Percentiles rank a stretch among this genome's conserved stretches.
Evolutionary conservation across 2,329 filamentous ascomycete genomes (phyloP).

Genomic region (Diaporthe velutina): DNA sequence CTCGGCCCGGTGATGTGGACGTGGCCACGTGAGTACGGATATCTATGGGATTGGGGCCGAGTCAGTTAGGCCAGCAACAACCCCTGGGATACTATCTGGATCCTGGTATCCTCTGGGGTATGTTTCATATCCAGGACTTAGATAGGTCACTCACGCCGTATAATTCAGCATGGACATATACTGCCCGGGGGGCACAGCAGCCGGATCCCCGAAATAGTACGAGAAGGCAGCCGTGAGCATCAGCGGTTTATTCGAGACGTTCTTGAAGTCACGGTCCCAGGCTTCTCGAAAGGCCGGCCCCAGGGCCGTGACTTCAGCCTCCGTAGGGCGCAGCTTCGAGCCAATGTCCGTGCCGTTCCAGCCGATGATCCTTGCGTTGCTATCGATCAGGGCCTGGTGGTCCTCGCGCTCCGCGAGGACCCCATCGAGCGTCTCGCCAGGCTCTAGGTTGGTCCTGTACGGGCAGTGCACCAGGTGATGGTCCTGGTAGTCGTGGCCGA

Average conservation of each 20-base stretch:
- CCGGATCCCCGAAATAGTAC: conserved; percentile 5
- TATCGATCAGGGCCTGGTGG: conserved; percentile 41
- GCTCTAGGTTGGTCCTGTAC: conserved; percentile 60
- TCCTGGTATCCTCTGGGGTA: conserved; percentile 50
- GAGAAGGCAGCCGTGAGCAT: conserved; percentile 41
- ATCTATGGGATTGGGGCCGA: conserved; percentile 44
- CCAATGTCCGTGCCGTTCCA: conserved; percentile 68
- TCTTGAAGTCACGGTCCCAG: conserved; percentile 65
- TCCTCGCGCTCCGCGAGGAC: conserved; percentile 44
- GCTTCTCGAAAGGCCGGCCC: conserved; percentile 62
- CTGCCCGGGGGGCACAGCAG: background rate
- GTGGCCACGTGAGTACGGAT: conserved; percentile 57
- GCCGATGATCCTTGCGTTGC: conserved; percentile 55
- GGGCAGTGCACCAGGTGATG: conserved; percentile 65
- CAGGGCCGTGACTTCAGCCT: conserved; percentile 62
- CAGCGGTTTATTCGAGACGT: conserved; percentile 43
- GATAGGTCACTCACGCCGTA: conserved; percentile 28
- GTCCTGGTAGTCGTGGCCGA: conserved; percentile 67
- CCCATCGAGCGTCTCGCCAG: conserved; percentile 58
- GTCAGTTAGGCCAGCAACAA: background rate
- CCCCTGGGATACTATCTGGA: background rate
- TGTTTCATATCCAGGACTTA: conserved; percentile 47
- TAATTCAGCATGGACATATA: conserved; percentile 11
- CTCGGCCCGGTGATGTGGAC: background rate
- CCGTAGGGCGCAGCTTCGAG: conserved; percentile 66